phyloP scores from a whole-genome alignment of 2,329 filamentous ascomycete species.

The Trichoderma citrinoviride region DNA sequence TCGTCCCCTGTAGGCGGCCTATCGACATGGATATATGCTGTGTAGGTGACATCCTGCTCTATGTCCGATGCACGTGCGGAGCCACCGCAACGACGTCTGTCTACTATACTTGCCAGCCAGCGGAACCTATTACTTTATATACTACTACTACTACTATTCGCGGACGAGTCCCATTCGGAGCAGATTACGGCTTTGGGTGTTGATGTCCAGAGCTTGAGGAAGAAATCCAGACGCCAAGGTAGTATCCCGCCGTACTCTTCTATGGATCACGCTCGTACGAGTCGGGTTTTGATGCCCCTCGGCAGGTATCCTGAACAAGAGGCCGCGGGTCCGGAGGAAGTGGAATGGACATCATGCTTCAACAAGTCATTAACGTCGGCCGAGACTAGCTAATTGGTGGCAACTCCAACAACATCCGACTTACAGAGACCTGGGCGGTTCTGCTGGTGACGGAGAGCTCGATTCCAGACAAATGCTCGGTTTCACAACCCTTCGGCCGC shows the following conservation, averaged over 20 bases:
- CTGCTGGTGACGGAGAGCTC: too few relatives aligned
- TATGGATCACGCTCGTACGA: background rate
- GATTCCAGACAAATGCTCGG: too few relatives aligned
- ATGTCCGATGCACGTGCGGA: conserved; percentile 3
- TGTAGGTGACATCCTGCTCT: conserved; percentile 14
- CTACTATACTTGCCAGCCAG: background rate
- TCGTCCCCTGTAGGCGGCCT: background rate
- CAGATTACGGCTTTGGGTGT: background rate
- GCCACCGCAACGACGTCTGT: background rate
- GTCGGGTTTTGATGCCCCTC: background rate
- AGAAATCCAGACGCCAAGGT: background rate
- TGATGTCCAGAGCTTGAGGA: background rate
- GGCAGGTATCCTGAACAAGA: background rate
- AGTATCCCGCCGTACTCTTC: background rate
- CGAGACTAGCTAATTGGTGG: background rate
- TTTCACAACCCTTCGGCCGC: too few relatives aligned
- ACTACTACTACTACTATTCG: background rate
- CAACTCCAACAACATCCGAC: too few relatives aligned
- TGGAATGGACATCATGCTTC: background rate
- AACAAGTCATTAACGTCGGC: background rate
- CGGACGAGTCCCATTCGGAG: background rate
- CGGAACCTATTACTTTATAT: background rate
- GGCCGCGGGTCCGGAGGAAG: background rate
- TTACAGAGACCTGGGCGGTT: too few relatives aligned
- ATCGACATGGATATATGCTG: background rate